Evolutionary conservation across 2,329 filamentous ascomycete genomes (phyloP).

Genomic region (Botrytis porri): DNA sequence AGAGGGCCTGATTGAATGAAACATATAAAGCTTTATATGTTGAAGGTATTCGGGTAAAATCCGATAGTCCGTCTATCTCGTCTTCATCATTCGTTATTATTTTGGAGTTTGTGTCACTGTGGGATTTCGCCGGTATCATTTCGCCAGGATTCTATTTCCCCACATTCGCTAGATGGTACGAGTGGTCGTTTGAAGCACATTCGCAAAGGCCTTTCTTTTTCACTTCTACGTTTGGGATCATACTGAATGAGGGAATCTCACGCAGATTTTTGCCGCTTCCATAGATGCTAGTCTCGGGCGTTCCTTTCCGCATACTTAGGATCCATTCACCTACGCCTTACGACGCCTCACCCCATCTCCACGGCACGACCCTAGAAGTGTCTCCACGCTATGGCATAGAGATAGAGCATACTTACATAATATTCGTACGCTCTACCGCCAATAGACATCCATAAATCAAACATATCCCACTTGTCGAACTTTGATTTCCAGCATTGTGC

Average conservation of each 20-base stretch:
- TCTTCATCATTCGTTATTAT: neutral
- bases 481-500: neutral
- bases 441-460: conserved; percentile 17
- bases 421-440: neutral
- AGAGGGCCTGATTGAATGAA: neutral
- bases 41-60: neutral
- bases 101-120: neutral
- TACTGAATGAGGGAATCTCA: neutral
- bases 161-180: neutral
- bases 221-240: neutral
- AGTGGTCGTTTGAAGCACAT: neutral
- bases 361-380: neutral
- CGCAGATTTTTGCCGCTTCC: neutral
- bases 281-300: conserved; percentile 14
- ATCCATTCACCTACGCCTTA: conserved; percentile 14
- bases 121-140: neutral
- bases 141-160: neutral
- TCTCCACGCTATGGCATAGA: conserved; percentile 9
- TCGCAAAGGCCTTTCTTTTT: neutral
- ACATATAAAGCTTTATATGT: neutral
- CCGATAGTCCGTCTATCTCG: neutral
- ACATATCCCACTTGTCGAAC: conserved; percentile 10
- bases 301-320: conserved; percentile 1
- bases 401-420: conserved; percentile 14
- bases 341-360: conserved; percentile 12